Base-by-base conservation (phyloP, 2,329 filamentous ascomycete species). In the Xylaria sp. region DNA sequence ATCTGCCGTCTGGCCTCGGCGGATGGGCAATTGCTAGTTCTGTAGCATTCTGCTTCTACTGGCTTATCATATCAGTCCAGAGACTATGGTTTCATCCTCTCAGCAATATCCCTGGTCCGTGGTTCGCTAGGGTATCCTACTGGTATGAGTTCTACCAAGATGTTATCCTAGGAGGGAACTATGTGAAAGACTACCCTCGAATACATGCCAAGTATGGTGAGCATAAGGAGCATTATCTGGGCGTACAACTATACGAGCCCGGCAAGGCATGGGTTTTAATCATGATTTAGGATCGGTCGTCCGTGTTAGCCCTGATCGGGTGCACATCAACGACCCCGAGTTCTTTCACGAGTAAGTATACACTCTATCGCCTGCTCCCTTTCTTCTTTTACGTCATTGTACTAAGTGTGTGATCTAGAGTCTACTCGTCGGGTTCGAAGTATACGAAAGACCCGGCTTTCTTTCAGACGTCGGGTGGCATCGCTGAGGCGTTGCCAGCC, bases 121-220 rank as follows among this genome's bases (percentile, higher is more conserved):
- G 39, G 62, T 60, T 21, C 24, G 62, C 62, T 17, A 54, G 54
- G n/a, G 62, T 55, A 7, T 59, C 62, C 2, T 65, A 65, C 54
- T 65, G 62, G 62, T 65, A 65, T 54, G 62, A 65, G 47, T 65
- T 65, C 32, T 60, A 65, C 30, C 54, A 65, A 19, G 62, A 65
- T 47, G 55, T 65, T 27, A 21, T 65, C 6, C 47, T 50, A 1
- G 54, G 62, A 7, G 62, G 62, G 12, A 42, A 65, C 17, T 65
- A 51, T 54, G 62, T 65, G 14, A 65, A 65, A 27, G 54, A 48
- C 4, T 65, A 65, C 32, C 62, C 62, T 34, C 17, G 55, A 4
- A 34, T 65, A 3, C 62, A 65, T 47, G 50, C 17, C 27, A 60
- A 39, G n/a, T 65, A 39, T 39, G 36, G 36, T 39, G 12, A 39